A percentile compares a stretch with the other conserved stretches of the same genome.
Conservation (phyloP, 345 rosid species). For the Geranium brycei region DNA sequence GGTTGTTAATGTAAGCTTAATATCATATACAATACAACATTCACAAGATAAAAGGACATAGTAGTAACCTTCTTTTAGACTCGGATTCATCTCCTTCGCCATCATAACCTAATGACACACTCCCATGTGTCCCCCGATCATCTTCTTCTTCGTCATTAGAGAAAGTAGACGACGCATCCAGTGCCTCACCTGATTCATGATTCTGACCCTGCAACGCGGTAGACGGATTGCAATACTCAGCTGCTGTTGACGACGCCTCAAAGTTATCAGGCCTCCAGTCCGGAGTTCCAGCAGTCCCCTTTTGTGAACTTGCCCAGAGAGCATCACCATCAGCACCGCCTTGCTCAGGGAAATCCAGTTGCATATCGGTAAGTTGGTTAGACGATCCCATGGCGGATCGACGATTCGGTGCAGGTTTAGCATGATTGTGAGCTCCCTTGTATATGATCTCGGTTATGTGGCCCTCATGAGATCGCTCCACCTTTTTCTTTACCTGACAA, state of each 20-base stretch:
- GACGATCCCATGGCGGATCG: conserved; percentile 49
- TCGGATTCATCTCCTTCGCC: conserved; percentile 76
- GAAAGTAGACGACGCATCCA: conserved; percentile 64
- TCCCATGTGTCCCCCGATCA: conserved; percentile 61
- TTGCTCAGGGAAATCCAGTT: conserved; percentile 43
- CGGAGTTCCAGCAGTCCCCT: conserved; percentile 15
- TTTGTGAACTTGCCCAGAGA: conserved; percentile 35
- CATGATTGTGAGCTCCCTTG: conserved; percentile 82
- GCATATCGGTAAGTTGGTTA: conserved; percentile 33
- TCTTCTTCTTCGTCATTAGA: conserved; percentile 66
- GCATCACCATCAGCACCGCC: conserved; percentile 35
- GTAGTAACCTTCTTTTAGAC: conserved; percentile 69
- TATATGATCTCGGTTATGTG: conserved; percentile 94
- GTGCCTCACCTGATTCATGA: conserved; percentile 49
- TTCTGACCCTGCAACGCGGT: conserved; percentile 32
- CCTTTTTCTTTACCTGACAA: conserved; percentile 89
- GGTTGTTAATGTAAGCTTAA: conserved; percentile 5
- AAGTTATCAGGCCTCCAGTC: conserved; percentile 51
- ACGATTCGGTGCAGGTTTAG: conserved; percentile 57
- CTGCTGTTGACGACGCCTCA: conserved; percentile 57
- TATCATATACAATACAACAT: not conserved
- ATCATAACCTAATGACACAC: conserved; percentile 46
- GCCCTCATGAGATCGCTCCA: conserved; percentile 89
- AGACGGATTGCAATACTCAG: conserved; percentile 42
- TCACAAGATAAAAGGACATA: not conserved